Evolutionary conservation across 2,329 filamentous ascomycete species (phyloP), one percentile per base, ranked within the genome.

Genomic region (Ophiosphaerella narmari): DNA sequence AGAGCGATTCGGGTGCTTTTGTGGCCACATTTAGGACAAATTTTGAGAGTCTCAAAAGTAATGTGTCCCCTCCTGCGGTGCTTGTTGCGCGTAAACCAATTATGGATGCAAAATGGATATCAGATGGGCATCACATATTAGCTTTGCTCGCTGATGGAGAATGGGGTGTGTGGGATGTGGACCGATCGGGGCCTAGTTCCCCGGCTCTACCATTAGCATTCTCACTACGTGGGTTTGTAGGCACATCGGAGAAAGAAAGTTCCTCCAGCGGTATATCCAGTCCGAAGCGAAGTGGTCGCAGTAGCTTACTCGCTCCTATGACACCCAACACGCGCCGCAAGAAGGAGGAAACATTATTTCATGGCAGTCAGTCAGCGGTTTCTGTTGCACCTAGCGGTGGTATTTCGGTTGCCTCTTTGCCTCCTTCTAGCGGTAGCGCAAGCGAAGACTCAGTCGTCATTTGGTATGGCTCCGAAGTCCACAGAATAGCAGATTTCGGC

Each of bases 101-200:
- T n/a, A 62, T 81, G 4, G 77, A 76, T 53, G 77, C 75, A 3
- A 69, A 74, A 33, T 82, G 79, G 79, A 66, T 76, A 4, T 70
- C 76, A 13, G 73, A 74, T 34, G 79, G 79, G 23, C 73, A 68
- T 38, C 71, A 74, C 34, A 73, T 81, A 18, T 56, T 81, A n/a
- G 74, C 73, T 5, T 62, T 82, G 8, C 67, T 80, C 7, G 70
- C 74, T 45, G 78, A 80, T 56, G 79, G 79, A 8, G 76, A 80
- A 63, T 82, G 79, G 79, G 79, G 79, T 11, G 68, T 81, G n/a
- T 81, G 79, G 78, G 77, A 78, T 54, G 56, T 77, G 29, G 73
- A 74, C 31, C 63, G 65, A 11, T 63, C 66, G 26, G 68, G 67
- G 7, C 68, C 71, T n/a, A 68, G 52, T 26, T 60, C 63, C 7